Evolutionary conservation across 1,284 basidiomycete genomes (phyloP).

Genomic region (Rhizopogon hawkerae): DNA sequence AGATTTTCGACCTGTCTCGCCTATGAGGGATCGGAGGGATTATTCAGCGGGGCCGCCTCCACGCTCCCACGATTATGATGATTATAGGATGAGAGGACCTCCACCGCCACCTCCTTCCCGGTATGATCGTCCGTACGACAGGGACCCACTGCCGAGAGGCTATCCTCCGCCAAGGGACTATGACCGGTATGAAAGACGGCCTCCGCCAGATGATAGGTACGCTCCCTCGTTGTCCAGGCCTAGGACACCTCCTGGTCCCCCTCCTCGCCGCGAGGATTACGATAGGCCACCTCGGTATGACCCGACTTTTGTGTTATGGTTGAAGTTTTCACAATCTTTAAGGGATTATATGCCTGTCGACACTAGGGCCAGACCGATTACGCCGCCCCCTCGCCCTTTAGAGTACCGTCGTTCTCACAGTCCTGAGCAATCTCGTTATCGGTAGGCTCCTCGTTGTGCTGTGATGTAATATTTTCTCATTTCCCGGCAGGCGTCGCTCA

Average conservation of each 20-base stretch:
- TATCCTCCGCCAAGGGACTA: slow-evolving; percentile 39
- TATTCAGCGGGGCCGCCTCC: slow-evolving; percentile 36
- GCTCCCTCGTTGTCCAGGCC: slow-evolving; percentile 29
- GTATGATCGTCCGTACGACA: slow-evolving; percentile 41
- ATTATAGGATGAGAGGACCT: slow-evolving; percentile 48
- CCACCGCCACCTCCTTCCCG: slow-evolving; percentile 35
- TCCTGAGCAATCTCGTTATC: slow-evolving; percentile 40
- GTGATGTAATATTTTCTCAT: not conserved
- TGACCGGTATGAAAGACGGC: slow-evolving; percentile 55
- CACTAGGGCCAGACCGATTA: slow-evolving; percentile 33
- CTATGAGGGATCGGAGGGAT: slow-evolving; percentile 62
- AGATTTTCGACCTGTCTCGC: slow-evolving; percentile 50
- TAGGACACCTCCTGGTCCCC: slow-evolving; percentile 39
- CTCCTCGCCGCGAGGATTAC: slow-evolving; percentile 39
- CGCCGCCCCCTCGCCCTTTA: slow-evolving; percentile 43
- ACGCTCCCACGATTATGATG: slow-evolving; percentile 57
- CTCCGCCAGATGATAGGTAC: slow-evolving; percentile 22
- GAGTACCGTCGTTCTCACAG: slow-evolving; percentile 45
- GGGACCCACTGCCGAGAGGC: slow-evolving; percentile 39
- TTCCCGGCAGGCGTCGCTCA: slow-evolving; percentile 52
- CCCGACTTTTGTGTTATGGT: not conserved
- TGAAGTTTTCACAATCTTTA: not conserved
- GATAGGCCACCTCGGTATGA: slow-evolving; percentile 44
- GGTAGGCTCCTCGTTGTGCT: slow-evolving; percentile 33
- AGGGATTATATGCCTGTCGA: not conserved